Evolutionary conservation across 2,329 filamentous ascomycete genomes (phyloP), one percentile per base, ranked within the genome.

Genomic region (Xylaria sp.): DNA sequence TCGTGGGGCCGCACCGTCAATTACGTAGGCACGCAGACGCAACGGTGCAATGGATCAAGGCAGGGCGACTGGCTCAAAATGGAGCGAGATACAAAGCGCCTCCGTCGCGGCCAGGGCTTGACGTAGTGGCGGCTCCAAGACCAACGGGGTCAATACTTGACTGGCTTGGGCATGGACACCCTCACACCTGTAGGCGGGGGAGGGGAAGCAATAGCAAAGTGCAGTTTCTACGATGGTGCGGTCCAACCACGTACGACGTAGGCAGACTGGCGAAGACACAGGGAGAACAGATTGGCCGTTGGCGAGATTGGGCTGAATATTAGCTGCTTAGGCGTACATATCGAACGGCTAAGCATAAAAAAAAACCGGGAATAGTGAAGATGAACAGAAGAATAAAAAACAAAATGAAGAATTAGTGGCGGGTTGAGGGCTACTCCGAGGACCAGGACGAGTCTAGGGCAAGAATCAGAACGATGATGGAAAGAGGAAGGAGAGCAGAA

Each of bases 291-390:
- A 62, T 59, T 59, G 64, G 64, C 66, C 57, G 63, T 40, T 61
- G 66, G 61, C 61, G 58, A 56, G 42, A 63, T 63, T 65, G 61
- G 60, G 67, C 64, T 68, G 62, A 60, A 67, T 66, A 71, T 71
- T 71, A 58, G 60, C 66, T 60, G 59, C 60, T 54, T 51, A 66
- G 59, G 50, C 54, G 54, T 59, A 45, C 53, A 67, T 66, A 35
- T 43, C 37, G 43, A 57, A 33, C 58, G 57, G 12, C 53, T 31
- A 51, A 25, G 23, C 45, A 31, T 25, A 15, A 23, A 47, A n/a
- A 46, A 11, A 4, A 31, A 31, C 28, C 28, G 9, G 28, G 4
- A 31, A 31, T 31, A 31, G 28, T 31, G 9, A 31, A 31, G 28
- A 31, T 31, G 9, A 31, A 31, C 28, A 31, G 5, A 9, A 31